Conservation (phyloP, 345 rosid species). For the Fremontodendron californicum region DNA sequence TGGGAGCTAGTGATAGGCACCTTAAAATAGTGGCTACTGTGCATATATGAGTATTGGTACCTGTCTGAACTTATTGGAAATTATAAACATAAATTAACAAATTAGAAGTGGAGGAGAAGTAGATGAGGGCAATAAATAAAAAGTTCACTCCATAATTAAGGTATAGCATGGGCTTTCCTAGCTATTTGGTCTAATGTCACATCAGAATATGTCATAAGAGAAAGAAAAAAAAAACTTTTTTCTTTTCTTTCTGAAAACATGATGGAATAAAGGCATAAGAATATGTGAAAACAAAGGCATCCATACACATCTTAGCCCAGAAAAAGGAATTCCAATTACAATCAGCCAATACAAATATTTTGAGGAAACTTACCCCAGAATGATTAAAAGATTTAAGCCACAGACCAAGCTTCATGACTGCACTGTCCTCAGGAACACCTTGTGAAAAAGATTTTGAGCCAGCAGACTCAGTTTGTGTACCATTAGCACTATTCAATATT, state of each 20-base stretch:
- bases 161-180: not conserved
- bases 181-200: not conserved
- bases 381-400: slow-evolving; percentile 53
- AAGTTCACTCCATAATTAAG: not conserved
- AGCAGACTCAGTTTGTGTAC: slow-evolving; percentile 27
- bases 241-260: not conserved
- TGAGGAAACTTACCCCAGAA: slow-evolving; percentile 39
- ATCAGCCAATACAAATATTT: not conserved
- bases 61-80: slow-evolving; percentile 37
- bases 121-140: not conserved
- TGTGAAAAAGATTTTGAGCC: slow-evolving; percentile 42
- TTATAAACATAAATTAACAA: not conserved
- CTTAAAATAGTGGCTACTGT: slow-evolving; percentile 51
- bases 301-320: not conserved
- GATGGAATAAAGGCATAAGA: not conserved
- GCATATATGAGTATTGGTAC: slow-evolving; percentile 25
- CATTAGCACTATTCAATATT: slow-evolving; percentile 24
- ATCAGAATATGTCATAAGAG: not conserved
- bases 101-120: not conserved
- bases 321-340: not conserved
- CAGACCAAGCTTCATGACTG: slow-evolving; percentile 61
- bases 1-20: slow-evolving; percentile 78
- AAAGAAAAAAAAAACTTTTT: not conserved
- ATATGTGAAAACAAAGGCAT: not conserved
- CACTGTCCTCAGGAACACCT: slow-evolving; percentile 56